Conservation (phyloP, 305 asterid species). For the Fraxinus platypoda region DNA sequence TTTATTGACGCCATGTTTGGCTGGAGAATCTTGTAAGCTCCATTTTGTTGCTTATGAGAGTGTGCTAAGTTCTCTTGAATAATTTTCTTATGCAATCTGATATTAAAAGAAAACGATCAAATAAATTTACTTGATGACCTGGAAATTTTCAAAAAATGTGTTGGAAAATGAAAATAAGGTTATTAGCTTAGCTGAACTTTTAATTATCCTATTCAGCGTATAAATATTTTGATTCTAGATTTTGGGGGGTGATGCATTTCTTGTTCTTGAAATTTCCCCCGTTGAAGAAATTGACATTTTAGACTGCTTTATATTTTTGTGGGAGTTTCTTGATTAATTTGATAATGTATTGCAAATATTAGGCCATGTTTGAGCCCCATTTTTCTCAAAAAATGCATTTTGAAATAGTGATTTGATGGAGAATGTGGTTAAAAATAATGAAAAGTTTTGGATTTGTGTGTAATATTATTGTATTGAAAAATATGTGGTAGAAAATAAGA, state of each 20-base stretch:
- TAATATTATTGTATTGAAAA: no score
- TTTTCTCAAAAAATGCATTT: no score
- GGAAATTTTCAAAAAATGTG: not conserved
- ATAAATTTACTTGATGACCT: not conserved
- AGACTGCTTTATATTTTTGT: not conserved
- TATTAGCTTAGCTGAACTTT: not conserved
- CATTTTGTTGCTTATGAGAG: not conserved
- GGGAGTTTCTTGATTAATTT: not conserved
- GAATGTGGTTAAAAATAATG: no score
- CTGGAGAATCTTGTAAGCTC: not conserved
- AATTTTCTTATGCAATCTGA: not conserved
- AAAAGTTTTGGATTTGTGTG: no score
- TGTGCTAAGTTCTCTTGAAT: not conserved
- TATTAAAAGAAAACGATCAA: not conserved
- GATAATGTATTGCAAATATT: not conserved
- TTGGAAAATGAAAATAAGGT: not conserved
- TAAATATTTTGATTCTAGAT: not conserved
- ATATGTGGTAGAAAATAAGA: no score
- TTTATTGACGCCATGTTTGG: not conserved
- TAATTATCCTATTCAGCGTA: not conserved
- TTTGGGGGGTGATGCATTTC: not conserved
- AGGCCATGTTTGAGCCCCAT: not conserved
- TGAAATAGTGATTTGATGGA: no score
- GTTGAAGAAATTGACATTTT: not conserved
- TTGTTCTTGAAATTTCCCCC: not conserved